These are phyloP conservation scores for Panaeolus cyanescens DNA, from an alignment of 768 basidiomycete species.

Conservation along the genomic window DNA sequence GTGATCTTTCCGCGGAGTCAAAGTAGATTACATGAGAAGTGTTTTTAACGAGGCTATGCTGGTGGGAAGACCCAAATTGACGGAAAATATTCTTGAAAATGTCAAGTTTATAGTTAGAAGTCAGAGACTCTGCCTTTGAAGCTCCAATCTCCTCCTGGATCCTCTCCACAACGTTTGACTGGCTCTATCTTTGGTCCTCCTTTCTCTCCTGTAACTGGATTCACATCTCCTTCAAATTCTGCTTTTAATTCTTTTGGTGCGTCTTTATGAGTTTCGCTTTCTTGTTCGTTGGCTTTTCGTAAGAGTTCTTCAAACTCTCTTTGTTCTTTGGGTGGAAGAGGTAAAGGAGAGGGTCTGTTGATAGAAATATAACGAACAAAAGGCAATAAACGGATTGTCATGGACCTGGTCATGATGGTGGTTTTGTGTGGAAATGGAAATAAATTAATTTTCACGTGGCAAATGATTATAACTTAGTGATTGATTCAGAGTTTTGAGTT, in stretches of 20 bases:
- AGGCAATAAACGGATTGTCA: background rate
- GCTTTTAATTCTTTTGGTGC: slow-evolving; percentile 56
- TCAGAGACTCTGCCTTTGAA: slow-evolving; percentile 88
- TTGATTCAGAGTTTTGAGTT: background rate
- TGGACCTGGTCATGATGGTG: background rate
- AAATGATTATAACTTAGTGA: background rate
- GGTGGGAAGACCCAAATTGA: background rate
- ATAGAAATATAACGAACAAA: slow-evolving; percentile 33
- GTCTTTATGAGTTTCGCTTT: slow-evolving; percentile 61
- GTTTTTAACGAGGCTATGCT: background rate
- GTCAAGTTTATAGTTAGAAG: slow-evolving; percentile 49
- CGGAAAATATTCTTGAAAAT: background rate
- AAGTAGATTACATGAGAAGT: background rate
- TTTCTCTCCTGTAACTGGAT: slow-evolving; percentile 81
- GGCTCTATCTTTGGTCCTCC: slow-evolving; percentile 91
- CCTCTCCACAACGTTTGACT: slow-evolving; percentile 55
- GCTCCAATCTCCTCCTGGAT: slow-evolving; percentile 80
- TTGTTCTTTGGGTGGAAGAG: slow-evolving; percentile 75
- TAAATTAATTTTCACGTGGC: background rate
- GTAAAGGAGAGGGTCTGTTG: slow-evolving; percentile 69
- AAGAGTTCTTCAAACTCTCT: slow-evolving; percentile 87
- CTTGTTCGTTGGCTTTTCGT: slow-evolving; percentile 54
- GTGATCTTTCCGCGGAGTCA: background rate
- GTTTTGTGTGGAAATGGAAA: no score
- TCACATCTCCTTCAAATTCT: slow-evolving; percentile 80